These are phyloP conservation scores for Stramenopiles sp. DNA, from an alignment of 352 stramenopile species.

Conservation along the genomic window DNA sequence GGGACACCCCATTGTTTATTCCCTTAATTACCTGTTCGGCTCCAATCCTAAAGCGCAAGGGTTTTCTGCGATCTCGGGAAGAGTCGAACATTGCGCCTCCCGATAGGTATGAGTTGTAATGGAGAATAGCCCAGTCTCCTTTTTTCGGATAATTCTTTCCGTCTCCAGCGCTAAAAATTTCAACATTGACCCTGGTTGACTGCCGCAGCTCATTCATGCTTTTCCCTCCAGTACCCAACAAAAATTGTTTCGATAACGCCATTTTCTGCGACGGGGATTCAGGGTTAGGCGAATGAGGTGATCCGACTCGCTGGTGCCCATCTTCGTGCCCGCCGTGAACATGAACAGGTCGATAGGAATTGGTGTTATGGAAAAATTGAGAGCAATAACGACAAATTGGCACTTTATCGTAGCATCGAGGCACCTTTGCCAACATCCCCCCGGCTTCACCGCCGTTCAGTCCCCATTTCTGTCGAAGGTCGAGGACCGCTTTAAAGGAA, in stretches of 20 bases:
- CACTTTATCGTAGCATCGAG: background rate
- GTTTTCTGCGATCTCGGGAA: conserved; percentile 46
- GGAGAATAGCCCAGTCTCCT: conserved; percentile 53
- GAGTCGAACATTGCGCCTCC: conserved; percentile 29
- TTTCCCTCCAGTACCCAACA: background rate
- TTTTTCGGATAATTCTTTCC: conserved; percentile 64
- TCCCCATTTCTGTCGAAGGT: background rate
- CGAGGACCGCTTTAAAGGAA: background rate
- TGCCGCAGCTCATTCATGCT: background rate
- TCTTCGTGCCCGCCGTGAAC: too few relatives aligned
- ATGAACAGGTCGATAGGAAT: background rate
- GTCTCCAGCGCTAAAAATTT: conserved; percentile 64
- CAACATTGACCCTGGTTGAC: conserved; percentile 37
- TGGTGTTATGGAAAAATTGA: conserved; percentile 2
- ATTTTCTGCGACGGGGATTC: background rate
- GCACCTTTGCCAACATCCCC: background rate
- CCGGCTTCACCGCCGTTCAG: background rate
- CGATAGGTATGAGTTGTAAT: conserved; percentile 36
- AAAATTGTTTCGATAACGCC: conserved; percentile 4
- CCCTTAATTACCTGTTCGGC: conserved; percentile 62
- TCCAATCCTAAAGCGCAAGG: conserved; percentile 65
- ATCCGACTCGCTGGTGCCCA: background rate
- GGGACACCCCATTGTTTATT: conserved; percentile 40
- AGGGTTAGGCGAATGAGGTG: background rate
- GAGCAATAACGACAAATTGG: background rate